A percentile compares a stretch with the other conserved stretches of the same genome.
These are phyloP conservation scores for Gossypium laxum DNA, from an alignment of 441 rosid species.

Conservation along the genomic window DNA sequence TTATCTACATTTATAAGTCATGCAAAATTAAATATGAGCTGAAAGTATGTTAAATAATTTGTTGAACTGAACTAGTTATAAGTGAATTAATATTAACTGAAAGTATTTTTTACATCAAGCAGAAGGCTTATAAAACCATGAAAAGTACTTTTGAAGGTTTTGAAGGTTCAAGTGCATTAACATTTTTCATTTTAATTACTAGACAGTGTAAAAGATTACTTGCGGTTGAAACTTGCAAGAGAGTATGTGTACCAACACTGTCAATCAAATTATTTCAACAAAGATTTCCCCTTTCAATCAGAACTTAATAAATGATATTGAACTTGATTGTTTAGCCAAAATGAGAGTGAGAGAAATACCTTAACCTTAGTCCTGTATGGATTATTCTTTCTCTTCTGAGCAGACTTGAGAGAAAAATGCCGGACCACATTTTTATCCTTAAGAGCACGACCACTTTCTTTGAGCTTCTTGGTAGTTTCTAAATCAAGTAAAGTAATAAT, in stretches of 20 bases:
- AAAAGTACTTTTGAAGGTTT: background rate
- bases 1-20: background rate
- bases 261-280: background rate
- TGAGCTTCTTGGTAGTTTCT: slow-evolving; percentile 9
- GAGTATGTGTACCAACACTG: background rate
- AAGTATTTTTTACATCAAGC: background rate
- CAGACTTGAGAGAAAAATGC: slow-evolving; percentile 18
- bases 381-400: slow-evolving; percentile 14
- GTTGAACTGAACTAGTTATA: background rate
- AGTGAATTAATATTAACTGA: background rate
- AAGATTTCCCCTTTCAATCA: background rate
- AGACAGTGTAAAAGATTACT: background rate
- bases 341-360: slow-evolving; percentile 17
- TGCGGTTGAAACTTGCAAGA: background rate
- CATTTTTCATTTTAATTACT: background rate
- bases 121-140: background rate
- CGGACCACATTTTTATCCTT: slow-evolving; percentile 11
- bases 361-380: slow-evolving; percentile 13
- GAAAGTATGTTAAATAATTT: background rate
- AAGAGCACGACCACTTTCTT: slow-evolving; percentile 11
- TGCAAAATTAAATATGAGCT: background rate
- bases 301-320: background rate
- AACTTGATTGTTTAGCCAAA: background rate
- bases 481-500: background rate
- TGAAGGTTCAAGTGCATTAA: background rate